Evolutionary conservation across 2,329 filamentous ascomycete genomes (phyloP).

Genomic region (Xylaria sp.): DNA sequence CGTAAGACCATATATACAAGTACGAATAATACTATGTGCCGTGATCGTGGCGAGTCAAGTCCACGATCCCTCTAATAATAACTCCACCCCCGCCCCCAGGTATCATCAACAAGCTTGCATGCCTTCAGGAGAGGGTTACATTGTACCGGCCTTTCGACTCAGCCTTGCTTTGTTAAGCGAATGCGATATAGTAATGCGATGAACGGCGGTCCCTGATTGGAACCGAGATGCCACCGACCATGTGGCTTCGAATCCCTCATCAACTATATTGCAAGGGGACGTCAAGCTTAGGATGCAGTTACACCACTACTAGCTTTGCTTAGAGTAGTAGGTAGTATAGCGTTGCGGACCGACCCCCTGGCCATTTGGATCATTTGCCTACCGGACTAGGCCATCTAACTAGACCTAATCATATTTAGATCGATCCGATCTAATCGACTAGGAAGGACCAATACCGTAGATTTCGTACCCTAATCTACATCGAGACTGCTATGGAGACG

Average conservation of each 20-base stretch:
- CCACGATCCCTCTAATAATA: constrained; percentile 17
- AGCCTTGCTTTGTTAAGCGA: not conserved
- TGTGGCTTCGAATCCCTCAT: not conserved
- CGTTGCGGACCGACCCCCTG: not conserved
- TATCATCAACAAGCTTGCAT: not conserved
- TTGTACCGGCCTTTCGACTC: constrained; percentile 8
- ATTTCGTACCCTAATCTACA: not conserved
- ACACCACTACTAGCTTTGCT: no score
- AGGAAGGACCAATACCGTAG: not conserved
- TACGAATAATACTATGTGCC: not conserved
- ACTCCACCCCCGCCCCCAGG: not conserved
- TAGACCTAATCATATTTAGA: not conserved
- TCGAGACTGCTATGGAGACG: not conserved
- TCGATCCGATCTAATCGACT: not conserved
- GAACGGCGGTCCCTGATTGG: not conserved
- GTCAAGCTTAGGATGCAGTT: no score
- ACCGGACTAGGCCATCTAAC: not conserved
- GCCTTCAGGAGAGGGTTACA: constrained; percentile 10
- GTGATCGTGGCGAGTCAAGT: constrained; percentile 4
- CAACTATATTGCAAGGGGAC: constrained; percentile 12
- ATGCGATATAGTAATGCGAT: not conserved
- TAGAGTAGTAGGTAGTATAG: constrained; percentile 11
- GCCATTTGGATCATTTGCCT: constrained; percentile 2
- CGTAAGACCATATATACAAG: constrained; percentile 16
- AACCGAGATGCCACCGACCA: constrained; percentile 22